Conservation (phyloP, 139 green algal species). For the Edaphochlamys debaryana region DNA sequence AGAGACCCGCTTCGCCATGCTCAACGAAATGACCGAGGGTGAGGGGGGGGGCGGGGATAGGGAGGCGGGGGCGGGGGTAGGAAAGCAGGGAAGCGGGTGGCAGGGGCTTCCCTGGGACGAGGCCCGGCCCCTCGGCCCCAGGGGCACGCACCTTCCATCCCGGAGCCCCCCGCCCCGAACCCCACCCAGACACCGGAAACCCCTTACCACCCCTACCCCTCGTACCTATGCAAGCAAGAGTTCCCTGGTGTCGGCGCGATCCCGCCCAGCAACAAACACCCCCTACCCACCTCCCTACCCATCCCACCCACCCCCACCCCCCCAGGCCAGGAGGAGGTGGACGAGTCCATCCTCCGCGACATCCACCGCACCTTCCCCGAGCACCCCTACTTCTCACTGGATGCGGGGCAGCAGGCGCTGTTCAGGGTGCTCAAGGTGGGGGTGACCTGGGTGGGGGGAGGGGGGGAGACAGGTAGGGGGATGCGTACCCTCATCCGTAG, state of each 20-base stretch:
- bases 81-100: neutral
- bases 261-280: too few species aligned
- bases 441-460: neutral
- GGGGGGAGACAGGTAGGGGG: too few species aligned
- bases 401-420: slow-evolving; percentile 79
- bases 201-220: too few species aligned
- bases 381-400: slow-evolving; percentile 82
- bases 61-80: neutral
- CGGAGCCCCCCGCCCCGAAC: too few species aligned
- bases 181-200: neutral
- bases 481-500: neutral
- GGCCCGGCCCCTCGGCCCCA: too few species aligned
- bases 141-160: too few species aligned
- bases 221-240: too few species aligned
- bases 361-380: slow-evolving; percentile 96
- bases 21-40: slow-evolving; percentile 81
- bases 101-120: too few species aligned
- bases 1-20: slow-evolving; percentile 71
- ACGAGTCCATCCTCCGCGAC: slow-evolving; percentile 92
- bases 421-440: slow-evolving; percentile 86
- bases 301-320: too few species aligned
- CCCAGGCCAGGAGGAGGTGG: slow-evolving; percentile 78
- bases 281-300: too few species aligned
- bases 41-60: neutral
- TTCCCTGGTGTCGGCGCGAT: too few species aligned